Evolutionary conservation across 2,329 filamentous ascomycete species (phyloP).

Genomic region (Talaromyces sp.): DNA sequence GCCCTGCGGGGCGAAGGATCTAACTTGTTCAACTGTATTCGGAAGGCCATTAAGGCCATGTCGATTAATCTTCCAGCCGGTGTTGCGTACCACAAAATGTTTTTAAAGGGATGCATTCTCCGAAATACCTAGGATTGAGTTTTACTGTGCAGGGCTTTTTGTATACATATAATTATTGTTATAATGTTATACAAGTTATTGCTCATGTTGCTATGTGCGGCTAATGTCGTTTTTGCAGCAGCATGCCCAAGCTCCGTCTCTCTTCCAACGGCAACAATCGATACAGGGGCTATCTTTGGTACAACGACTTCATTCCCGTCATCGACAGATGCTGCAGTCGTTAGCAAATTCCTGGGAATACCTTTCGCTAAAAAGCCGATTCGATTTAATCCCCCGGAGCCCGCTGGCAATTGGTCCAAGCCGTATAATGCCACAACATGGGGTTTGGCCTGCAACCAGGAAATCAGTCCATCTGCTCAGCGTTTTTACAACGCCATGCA

Average conservation of each 20-base stretch:
- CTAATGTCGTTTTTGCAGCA: no score
- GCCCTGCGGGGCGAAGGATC: no score
- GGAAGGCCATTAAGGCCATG: no score
- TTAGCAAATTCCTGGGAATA: slow-evolving; percentile 36
- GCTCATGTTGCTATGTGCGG: no score
- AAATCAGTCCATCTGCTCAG: slow-evolving; percentile 32
- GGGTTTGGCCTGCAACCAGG: slow-evolving; percentile 33
- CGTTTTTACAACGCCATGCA: slow-evolving; percentile 36
- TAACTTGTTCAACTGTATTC: no score
- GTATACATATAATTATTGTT: no score
- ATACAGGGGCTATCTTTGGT: slow-evolving; percentile 31
- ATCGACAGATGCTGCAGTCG: slow-evolving; percentile 18
- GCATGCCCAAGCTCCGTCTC: neutral
- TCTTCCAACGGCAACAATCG: slow-evolving; percentile 25
- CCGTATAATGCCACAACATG: slow-evolving; percentile 27
- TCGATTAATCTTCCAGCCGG: no score
- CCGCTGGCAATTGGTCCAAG: slow-evolving; percentile 19
- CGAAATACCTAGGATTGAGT: no score
- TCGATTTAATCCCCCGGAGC: slow-evolving; percentile 30
- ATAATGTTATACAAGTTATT: no score
- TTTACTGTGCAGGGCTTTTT: no score
- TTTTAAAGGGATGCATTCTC: no score
- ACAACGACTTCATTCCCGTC: slow-evolving; percentile 28
- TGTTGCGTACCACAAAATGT: no score
- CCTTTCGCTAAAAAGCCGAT: slow-evolving; percentile 32